A percentile compares a stretch with the other conserved stretches of the same genome.
Conservation (phyloP, 2,329 filamentous ascomycete genomes). For the Ascochyta pisi region DNA sequence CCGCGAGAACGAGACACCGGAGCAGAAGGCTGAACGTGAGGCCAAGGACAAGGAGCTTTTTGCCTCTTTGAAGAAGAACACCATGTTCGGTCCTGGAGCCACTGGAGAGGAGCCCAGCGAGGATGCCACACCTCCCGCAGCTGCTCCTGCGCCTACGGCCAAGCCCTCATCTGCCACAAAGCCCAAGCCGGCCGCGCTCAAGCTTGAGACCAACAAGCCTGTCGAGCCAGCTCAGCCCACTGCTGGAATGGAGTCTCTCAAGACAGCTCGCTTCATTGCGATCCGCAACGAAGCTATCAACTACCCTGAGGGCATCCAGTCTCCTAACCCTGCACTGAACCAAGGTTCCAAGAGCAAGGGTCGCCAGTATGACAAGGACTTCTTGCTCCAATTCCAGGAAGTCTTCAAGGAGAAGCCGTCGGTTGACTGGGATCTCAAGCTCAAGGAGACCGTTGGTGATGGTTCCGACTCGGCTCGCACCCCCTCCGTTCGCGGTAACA, state of each 20-base stretch:
- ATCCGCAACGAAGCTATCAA: conserved; percentile 74
- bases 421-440: conserved; percentile 87
- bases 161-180: conserved; percentile 64
- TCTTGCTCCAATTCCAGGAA: conserved; percentile 93
- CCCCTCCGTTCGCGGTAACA: conserved; percentile 64
- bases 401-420: conserved; percentile 98
- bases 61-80: conserved; percentile 57
- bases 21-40: conserved; percentile 52
- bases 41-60: conserved; percentile 50
- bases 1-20: conserved; percentile 50
- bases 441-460: conserved; percentile 85
- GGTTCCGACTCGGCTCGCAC: conserved; percentile 70
- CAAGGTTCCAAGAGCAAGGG: conserved; percentile 79
- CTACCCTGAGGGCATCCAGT: conserved; percentile 84
- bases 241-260: conserved; percentile 89
- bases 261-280: conserved; percentile 86
- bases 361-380: conserved; percentile 94
- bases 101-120: conserved; percentile 34
- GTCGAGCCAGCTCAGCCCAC: conserved; percentile 93
- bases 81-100: conserved; percentile 55
- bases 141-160: conserved; percentile 33
- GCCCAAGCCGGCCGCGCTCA: conserved; percentile 85
- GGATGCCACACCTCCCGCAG: conserved; percentile 57
- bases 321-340: conserved; percentile 92
- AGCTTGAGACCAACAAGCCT: conserved; percentile 83